Conservation (phyloP, 805 yeast species). For the Cyberlindnera xylosilytica region DNA sequence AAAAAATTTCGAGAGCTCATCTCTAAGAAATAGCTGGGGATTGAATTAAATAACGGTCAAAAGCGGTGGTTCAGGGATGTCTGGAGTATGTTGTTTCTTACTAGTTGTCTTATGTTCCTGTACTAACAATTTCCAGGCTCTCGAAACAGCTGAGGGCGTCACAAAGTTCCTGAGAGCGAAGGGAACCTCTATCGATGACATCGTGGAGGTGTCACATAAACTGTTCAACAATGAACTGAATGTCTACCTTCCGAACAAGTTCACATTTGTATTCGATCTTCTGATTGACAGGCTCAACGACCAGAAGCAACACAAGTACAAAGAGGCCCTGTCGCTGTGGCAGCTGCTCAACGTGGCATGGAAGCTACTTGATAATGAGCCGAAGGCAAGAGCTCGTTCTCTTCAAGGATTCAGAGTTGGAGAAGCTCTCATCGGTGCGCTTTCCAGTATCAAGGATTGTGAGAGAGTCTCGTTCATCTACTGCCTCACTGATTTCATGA, state of each 20-base stretch:
- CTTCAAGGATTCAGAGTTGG: slow-evolving; percentile 42
- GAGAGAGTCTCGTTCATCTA: background rate
- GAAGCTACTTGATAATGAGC: slow-evolving; percentile 29
- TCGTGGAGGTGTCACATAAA: slow-evolving; percentile 33
- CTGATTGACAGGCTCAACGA: slow-evolving; percentile 60
- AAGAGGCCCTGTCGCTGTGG: slow-evolving; percentile 47
- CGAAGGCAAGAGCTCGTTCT: slow-evolving; percentile 35
- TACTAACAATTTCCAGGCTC: background rate
- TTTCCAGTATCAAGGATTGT: slow-evolving; percentile 15
- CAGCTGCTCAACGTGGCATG: slow-evolving; percentile 41
- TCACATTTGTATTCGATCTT: slow-evolving; percentile 54
- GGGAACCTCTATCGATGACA: slow-evolving; percentile 39
- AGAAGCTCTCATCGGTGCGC: slow-evolving; percentile 31
- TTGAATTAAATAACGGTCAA: no score
- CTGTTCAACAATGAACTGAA: slow-evolving; percentile 33
- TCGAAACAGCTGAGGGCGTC: slow-evolving; percentile 41
- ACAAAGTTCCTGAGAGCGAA: slow-evolving; percentile 60
- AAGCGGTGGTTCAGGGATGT: no score
- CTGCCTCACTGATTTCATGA: slow-evolving; percentile 12
- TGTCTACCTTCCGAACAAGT: slow-evolving; percentile 53
- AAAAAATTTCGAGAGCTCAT: slow-evolving; percentile 15
- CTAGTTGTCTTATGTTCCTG: background rate
- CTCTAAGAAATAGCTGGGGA: no score
- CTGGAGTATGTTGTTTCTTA: background rate
- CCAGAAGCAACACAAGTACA: slow-evolving; percentile 39